Conservation (phyloP, 2,329 filamentous ascomycete species). For the Xylariomycetidae sp. region DNA sequence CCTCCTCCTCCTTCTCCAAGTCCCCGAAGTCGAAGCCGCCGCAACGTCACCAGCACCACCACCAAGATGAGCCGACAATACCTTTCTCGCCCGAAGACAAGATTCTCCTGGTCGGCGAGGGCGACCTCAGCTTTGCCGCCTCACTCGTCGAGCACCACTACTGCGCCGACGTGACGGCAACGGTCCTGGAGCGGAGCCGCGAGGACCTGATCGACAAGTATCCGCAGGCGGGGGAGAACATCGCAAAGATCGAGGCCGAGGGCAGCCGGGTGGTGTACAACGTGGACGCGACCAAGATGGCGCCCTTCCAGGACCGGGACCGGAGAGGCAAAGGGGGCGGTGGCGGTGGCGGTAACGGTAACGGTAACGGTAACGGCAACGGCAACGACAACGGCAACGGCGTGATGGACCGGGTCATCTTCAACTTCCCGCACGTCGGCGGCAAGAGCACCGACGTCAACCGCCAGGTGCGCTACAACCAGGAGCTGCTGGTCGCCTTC, state of each 20-base stretch:
- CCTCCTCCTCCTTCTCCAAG: too few species aligned
- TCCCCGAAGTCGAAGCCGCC: neutral
- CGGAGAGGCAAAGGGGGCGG: conserved; percentile 30
- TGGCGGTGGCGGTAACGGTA: too few species aligned
- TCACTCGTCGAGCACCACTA: conserved; percentile 62
- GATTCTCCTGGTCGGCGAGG: conserved; percentile 76
- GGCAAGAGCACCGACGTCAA: conserved; percentile 91
- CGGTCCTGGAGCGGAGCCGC: conserved; percentile 57
- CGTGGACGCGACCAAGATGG: conserved; percentile 65
- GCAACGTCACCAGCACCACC: conserved; percentile 13
- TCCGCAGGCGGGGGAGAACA: conserved; percentile 61
- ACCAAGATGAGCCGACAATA: conserved; percentile 47
- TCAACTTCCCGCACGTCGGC: conserved; percentile 97
- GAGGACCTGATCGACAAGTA: conserved; percentile 66
- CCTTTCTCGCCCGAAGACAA: conserved; percentile 63
- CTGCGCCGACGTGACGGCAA: conserved; percentile 64
- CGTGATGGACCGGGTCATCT: conserved; percentile 73
- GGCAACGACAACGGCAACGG: conserved; percentile 8
- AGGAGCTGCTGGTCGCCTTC: conserved; percentile 68
- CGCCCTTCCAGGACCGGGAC: conserved; percentile 38
- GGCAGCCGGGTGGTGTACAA: conserved; percentile 49
- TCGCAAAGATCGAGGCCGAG: conserved; percentile 45
- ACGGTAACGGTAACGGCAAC: too few species aligned
- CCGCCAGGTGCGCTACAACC: conserved; percentile 88
- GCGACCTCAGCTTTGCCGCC: conserved; percentile 73